A percentile compares a stretch with the other conserved stretches of the same genome.
phyloP scores from a whole-genome alignment of 306 rosid species.

The Prinsepia uniflora region DNA sequence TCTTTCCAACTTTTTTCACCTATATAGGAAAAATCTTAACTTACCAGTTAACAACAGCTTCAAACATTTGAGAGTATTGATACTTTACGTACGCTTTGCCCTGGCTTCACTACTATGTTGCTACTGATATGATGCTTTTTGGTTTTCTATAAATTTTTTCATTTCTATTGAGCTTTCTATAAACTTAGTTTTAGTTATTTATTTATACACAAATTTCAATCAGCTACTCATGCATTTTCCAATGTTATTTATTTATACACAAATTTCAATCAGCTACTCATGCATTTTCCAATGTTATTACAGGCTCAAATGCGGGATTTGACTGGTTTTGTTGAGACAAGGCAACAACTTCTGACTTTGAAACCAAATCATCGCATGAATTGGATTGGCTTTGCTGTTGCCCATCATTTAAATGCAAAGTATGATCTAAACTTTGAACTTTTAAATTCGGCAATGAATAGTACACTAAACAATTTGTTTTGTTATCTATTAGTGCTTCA shows the following conservation, averaged over 20 bases:
- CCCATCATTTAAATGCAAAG: constrained; percentile 92
- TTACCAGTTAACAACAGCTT: background rate
- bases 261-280: constrained; percentile 17
- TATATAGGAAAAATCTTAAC: background rate
- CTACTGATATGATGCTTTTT: background rate
- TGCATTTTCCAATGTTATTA: constrained; percentile 16
- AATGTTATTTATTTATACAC: background rate
- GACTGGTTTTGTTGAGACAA: constrained; percentile 93
- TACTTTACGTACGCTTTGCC: background rate
- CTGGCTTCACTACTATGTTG: background rate
- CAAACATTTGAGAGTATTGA: background rate
- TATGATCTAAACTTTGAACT: constrained; percentile 32
- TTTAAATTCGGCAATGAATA: background rate
- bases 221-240: constrained; percentile 23
- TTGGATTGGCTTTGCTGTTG: constrained; percentile 96
- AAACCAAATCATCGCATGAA: constrained; percentile 99
- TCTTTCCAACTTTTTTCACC: background rate
- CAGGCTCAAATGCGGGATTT: constrained; percentile 99
- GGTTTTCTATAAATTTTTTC: background rate
- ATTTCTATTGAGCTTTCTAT: background rate
- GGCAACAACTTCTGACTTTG: constrained; percentile 84
- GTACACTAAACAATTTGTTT: constrained; percentile 11
- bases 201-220: background rate
- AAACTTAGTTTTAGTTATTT: background rate
- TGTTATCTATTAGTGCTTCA: constrained; percentile 47